A percentile compares a stretch with the other conserved stretches of the same genome.
These are phyloP conservation scores for Colletotrichum spinosum DNA, from an alignment of 2,329 filamentous ascomycete species.

Conservation along the genomic window DNA sequence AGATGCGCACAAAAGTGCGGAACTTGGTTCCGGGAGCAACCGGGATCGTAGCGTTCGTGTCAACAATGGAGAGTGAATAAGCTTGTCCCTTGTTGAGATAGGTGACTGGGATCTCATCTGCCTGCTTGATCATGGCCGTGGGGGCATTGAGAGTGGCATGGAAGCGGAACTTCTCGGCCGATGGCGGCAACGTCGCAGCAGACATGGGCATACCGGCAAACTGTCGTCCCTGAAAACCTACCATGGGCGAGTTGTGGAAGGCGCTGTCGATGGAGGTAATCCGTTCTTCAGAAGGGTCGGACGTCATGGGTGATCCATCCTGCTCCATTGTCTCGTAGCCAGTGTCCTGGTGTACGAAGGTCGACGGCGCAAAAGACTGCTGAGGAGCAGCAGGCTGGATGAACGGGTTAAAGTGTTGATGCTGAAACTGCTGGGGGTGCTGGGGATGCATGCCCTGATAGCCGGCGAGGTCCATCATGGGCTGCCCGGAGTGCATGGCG, in stretches of 20 bases:
- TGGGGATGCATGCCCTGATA: constrained; percentile 71
- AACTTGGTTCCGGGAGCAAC: constrained; percentile 75
- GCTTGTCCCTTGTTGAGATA: constrained; percentile 98
- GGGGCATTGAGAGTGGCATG: constrained; percentile 91
- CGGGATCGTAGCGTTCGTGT: constrained; percentile 75
- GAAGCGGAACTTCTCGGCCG: constrained; percentile 84
- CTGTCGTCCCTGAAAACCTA: constrained; percentile 66
- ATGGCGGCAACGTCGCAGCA: constrained; percentile 59
- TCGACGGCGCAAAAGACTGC: constrained; percentile 77
- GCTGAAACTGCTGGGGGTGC: constrained; percentile 60
- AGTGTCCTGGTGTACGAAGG: constrained; percentile 84
- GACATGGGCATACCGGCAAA: constrained; percentile 58
- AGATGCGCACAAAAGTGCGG: constrained; percentile 92
- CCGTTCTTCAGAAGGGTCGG: constrained; percentile 61
- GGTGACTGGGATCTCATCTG: constrained; percentile 94
- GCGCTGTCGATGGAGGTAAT: constrained; percentile 69
- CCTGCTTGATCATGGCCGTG: constrained; percentile 93
- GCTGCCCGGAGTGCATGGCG: constrained; percentile 68
- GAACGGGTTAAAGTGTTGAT: constrained; percentile 76
- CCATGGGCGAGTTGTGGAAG: constrained; percentile 71
- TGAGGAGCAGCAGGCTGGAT: constrained; percentile 68
- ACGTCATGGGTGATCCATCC: constrained; percentile 75
- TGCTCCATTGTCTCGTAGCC: constrained; percentile 84
- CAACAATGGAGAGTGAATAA: constrained; percentile 86
- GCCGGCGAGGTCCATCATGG: constrained; percentile 73